Evolutionary conservation across 2,329 filamentous ascomycete genomes (phyloP), one percentile per base, ranked within the genome.

Genomic region (Niveomyces coronatus): DNA sequence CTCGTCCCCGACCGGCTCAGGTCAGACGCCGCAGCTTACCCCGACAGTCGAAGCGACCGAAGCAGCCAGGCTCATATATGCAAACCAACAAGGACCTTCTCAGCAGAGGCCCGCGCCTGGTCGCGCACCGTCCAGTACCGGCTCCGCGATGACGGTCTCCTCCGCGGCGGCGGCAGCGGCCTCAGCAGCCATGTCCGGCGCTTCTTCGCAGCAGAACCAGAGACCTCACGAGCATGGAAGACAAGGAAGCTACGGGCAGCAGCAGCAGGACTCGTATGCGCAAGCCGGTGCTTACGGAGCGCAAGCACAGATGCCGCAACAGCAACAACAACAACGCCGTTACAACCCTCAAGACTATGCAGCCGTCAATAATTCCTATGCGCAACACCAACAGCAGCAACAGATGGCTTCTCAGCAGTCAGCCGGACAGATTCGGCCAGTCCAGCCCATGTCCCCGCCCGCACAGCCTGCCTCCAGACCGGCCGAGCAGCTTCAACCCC

Each of bases 281-380:
- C 52, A 55, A 36, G 48, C 49, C n/a, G 54, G 50, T 18, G 56
- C 58, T 39, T 55, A 62, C 33, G 51, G 53, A 9, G 47, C 23
- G 10, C 30, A 33, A 9, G 16, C 29, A 18, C 37, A 39, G n/a
- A 30, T 27, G 37, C 46, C 37, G 17, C 56, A 55, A 31, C 45
- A 53, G 13, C 56, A 57, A 23, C 60, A 63, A 13, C 62, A 70
- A 44, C 76, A 80, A 47, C 67, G 76, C 28, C 76, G 76, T 48
- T 91, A 91, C 56, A 85, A 91, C 54, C 39, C 39, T 4, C 31
- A 23, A 17, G 80, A 81, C 45, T 91, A 88, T 55, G 82, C 79
- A 42, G 76, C 70, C 52, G 71, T 76, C 48, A 70, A 65, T 50
- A 53, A 54, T 18, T 49, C 58, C 37, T 77, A 70, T 47, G 61